Percentiles rank a stretch among this genome's conserved stretches.
Evolutionary conservation across 192 early-diverging fungal species (phyloP).

Genomic region (Phycomyces blakesleeanus): DNA sequence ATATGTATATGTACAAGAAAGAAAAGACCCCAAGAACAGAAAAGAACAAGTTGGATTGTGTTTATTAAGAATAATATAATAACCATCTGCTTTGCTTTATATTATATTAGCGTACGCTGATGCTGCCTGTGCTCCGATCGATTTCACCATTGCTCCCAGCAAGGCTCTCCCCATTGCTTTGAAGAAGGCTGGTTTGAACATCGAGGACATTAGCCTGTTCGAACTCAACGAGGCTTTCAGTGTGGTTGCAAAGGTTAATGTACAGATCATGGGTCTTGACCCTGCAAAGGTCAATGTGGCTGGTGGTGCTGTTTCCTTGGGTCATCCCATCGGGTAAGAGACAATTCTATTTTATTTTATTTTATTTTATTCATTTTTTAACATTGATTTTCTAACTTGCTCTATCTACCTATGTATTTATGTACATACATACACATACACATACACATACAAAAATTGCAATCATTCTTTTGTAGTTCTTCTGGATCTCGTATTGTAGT

Average conservation of each 20-base stretch:
- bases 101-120: slow-evolving; percentile 83
- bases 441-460: neutral
- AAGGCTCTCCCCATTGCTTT: slow-evolving; percentile 91
- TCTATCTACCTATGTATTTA: too few species aligned
- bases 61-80: too few species aligned
- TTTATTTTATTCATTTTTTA: too few species aligned
- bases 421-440: neutral
- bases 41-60: too few species aligned
- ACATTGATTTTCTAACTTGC: too few species aligned
- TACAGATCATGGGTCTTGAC: slow-evolving; percentile 75
- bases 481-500: slow-evolving; percentile 82
- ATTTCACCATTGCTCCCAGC: slow-evolving; percentile 94
- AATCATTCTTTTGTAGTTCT: slow-evolving; percentile 32
- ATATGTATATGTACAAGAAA: neutral
- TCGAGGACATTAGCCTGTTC: slow-evolving; percentile 87
- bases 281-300: slow-evolving; percentile 72
- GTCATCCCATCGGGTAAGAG: slow-evolving; percentile 79
- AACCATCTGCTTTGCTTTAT: too few species aligned
- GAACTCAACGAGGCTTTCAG: slow-evolving; percentile 98
- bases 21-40: neutral
- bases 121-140: slow-evolving; percentile 84
- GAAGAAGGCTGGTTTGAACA: slow-evolving; percentile 72
- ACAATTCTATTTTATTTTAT: too few species aligned
- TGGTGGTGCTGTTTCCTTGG: slow-evolving; percentile 77
- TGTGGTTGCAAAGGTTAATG: slow-evolving; percentile 88